These are phyloP conservation scores for Monosporozyma yasuniensis DNA, from an alignment of 805 yeast genomes.

Conservation along the genomic window DNA sequence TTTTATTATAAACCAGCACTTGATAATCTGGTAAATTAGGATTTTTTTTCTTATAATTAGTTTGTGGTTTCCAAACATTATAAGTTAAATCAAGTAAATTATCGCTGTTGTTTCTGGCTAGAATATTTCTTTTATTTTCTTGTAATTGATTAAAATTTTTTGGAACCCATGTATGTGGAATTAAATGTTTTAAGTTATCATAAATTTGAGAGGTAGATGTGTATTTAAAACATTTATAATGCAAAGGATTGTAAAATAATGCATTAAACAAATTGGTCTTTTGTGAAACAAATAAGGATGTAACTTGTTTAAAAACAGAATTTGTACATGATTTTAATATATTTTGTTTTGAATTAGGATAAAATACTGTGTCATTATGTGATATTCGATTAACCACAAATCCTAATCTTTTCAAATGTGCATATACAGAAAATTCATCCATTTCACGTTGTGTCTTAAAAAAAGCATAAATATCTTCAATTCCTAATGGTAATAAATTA, in stretches of 20 bases:
- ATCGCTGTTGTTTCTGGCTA: neutral
- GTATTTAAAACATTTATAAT: constrained; percentile 13
- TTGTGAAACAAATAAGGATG: neutral
- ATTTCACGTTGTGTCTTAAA: constrained; percentile 35
- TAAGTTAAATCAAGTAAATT: constrained; percentile 34
- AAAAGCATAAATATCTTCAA: constrained; percentile 55
- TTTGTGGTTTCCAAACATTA: constrained; percentile 78
- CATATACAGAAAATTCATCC: constrained; percentile 57
- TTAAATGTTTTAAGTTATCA: constrained; percentile 22
- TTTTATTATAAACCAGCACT: constrained; percentile 48
- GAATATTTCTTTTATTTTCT: neutral
- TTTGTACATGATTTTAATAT: neutral
- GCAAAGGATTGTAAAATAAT: constrained; percentile 16
- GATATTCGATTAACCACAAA: constrained; percentile 42
- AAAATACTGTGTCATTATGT: constrained; percentile 7
- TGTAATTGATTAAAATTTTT: constrained; percentile 9
- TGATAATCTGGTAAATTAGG: constrained; percentile 75
- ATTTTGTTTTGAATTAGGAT: constrained; percentile 2
- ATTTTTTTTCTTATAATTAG: constrained; percentile 55
- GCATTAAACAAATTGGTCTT: constrained; percentile 9
- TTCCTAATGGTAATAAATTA: constrained; percentile 38
- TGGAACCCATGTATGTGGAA: constrained; percentile 17
- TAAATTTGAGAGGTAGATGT: constrained; percentile 26
- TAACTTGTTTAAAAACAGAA: neutral
- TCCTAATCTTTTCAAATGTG: constrained; percentile 69